Evolutionary conservation across 192 early-diverging fungal genomes (phyloP).

Genomic region (Funneliformis geosporum): DNA sequence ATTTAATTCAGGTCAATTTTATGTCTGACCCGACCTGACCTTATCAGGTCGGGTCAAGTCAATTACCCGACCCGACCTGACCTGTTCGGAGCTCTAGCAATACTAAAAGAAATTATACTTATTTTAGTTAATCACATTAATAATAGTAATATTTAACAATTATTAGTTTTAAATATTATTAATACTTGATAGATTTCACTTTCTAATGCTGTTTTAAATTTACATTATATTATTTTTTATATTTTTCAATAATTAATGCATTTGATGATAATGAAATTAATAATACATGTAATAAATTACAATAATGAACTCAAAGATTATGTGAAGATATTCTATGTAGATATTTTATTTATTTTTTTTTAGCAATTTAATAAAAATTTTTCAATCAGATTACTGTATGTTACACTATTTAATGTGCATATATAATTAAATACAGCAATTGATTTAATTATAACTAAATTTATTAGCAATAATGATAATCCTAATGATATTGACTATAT

Average conservation of each 20-base stretch:
- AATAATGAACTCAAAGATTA: neutral
- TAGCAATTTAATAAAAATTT: neutral
- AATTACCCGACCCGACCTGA: too few species aligned
- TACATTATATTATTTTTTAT: constrained; percentile 22
- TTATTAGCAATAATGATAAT: neutral
- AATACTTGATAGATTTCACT: constrained; percentile 3
- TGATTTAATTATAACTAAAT: constrained; percentile 13
- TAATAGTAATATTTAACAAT: neutral
- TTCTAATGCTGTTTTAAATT: constrained; percentile 13
- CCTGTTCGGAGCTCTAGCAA: too few species aligned
- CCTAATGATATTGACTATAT: neutral
- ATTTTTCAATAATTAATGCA: constrained; percentile 14
- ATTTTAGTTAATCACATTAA: constrained; percentile 1
- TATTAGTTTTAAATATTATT: neutral
- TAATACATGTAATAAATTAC: neutral
- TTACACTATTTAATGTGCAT: constrained; percentile 9
- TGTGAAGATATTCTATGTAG: neutral
- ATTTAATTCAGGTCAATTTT: too few species aligned
- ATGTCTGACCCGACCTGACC: too few species aligned
- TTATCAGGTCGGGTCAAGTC: too few species aligned
- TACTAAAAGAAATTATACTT: constrained; percentile 11
- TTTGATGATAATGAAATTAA: neutral
- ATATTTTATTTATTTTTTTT: constrained; percentile 3
- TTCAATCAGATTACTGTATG: constrained; percentile 23
- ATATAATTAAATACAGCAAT: constrained; percentile 3